These are phyloP conservation scores for Gyrodon lividus DNA, from an alignment of 768 basidiomycete species.

Conservation along the genomic window DNA sequence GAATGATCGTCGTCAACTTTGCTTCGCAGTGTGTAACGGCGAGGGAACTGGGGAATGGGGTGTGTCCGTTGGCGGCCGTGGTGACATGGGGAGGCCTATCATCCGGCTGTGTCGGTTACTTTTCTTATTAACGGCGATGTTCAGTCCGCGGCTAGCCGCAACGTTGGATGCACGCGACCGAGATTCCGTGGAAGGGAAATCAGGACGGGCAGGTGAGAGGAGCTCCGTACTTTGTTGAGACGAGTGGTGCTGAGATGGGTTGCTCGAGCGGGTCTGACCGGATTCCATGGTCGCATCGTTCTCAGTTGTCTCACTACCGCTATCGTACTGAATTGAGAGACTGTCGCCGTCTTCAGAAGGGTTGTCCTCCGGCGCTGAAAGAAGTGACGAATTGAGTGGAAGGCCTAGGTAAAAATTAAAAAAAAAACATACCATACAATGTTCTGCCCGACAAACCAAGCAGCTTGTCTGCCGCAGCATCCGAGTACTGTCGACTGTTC, in stretches of 20 bases:
- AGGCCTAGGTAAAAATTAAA: neutral
- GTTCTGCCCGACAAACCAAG: slow-evolving; percentile 75
- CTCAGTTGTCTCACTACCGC: slow-evolving; percentile 71
- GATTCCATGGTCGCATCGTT: slow-evolving; percentile 52
- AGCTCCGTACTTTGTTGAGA: slow-evolving; percentile 24
- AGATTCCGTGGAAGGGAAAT: slow-evolving; percentile 34
- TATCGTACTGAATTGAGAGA: slow-evolving; percentile 66
- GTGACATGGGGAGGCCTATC: slow-evolving; percentile 58
- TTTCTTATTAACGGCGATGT: slow-evolving; percentile 57
- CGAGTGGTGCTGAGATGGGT: slow-evolving; percentile 37
- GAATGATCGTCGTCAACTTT: slow-evolving; percentile 13
- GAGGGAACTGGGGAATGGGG: slow-evolving; percentile 14
- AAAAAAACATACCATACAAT: slow-evolving; percentile 53
- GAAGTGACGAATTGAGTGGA: slow-evolving; percentile 8
- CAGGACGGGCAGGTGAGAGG: slow-evolving; percentile 17
- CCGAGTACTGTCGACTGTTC: slow-evolving; percentile 83
- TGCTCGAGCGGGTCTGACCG: slow-evolving; percentile 38
- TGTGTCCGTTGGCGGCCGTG: slow-evolving; percentile 25
- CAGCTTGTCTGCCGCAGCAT: slow-evolving; percentile 78
- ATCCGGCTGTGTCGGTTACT: slow-evolving; percentile 64
- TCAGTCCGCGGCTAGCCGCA: slow-evolving; percentile 71
- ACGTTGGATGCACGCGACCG: slow-evolving; percentile 54
- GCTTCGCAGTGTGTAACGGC: slow-evolving; percentile 25
- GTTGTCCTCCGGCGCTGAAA: slow-evolving; percentile 52
- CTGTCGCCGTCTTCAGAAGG: slow-evolving; percentile 72